Evolutionary conservation across 169 alveolate genomes (phyloP).

Genomic region (Plasmodium cynomolgi): DNA sequence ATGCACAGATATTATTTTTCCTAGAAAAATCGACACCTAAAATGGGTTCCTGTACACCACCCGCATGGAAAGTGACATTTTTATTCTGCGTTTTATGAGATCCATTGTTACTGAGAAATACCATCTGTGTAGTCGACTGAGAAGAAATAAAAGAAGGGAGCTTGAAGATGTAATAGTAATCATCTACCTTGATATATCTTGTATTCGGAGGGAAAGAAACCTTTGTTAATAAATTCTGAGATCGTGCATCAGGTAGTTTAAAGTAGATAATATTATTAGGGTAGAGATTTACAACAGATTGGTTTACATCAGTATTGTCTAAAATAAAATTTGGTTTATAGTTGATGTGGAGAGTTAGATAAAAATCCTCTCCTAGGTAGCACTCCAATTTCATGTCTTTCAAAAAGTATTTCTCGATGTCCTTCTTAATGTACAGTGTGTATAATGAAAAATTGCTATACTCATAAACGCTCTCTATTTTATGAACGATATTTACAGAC

Average conservation of each 20-base stretch:
- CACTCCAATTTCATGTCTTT: constrained; percentile 25
- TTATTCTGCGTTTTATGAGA: constrained; percentile 5
- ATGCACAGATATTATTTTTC: not conserved
- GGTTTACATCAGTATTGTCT: constrained; percentile 5
- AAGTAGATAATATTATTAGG: constrained; percentile 27
- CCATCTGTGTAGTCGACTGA: not conserved
- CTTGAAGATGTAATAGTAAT: constrained; percentile 5
- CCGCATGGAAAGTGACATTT: not conserved
- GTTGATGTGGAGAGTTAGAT: not conserved
- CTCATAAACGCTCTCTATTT: constrained; percentile 9
- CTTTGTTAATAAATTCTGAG: not conserved
- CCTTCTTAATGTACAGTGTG: constrained; percentile 19
- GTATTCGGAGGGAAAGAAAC: constrained; percentile 19
- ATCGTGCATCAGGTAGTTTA: not conserved
- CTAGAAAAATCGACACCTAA: constrained; percentile 50
- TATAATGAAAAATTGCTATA: constrained; percentile 16
- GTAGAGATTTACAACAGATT: not conserved
- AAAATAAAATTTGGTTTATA: constrained; percentile 9
- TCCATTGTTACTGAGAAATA: not conserved
- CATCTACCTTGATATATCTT: constrained; percentile 2
- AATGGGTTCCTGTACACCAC: not conserved
- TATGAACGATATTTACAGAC: constrained; percentile 44
- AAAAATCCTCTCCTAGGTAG: constrained; percentile 41
- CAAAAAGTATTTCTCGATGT: constrained; percentile 15
- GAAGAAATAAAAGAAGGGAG: constrained; percentile 14